These are phyloP conservation scores for Sorghum bicolor DNA, from an alignment of 176 grass and related monocot genomes.

Conservation along the genomic window Sorghum_bicolor_NCBIv3 NC_012871.2:984001-984500, in stretches of 20 bases:
- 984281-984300: not conserved
- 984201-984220: slow-evolving; percentile 31
- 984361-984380: not conserved
- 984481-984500: too few species aligned
- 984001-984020: slow-evolving; percentile 13
- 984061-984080: not conserved
- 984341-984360: not conserved
- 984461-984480: too few species aligned
- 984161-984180: slow-evolving; percentile 89
- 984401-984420: not conserved
- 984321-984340: not conserved
- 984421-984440: too few species aligned
- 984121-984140: slow-evolving; percentile 96
- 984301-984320: slow-evolving; percentile 3
- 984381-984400: not conserved
- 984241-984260: not conserved
- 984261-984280: not conserved
- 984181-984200: slow-evolving; percentile 86
- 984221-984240: not conserved
- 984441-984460: too few species aligned
- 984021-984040: not conserved
- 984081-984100: not conserved
- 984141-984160: slow-evolving; percentile 87
- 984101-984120: slow-evolving; percentile 84
- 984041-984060: not conserved